These are phyloP conservation scores for Ilyonectria robusta DNA, from an alignment of 2,329 filamentous ascomycete genomes.

Conservation along the genomic window DNA sequence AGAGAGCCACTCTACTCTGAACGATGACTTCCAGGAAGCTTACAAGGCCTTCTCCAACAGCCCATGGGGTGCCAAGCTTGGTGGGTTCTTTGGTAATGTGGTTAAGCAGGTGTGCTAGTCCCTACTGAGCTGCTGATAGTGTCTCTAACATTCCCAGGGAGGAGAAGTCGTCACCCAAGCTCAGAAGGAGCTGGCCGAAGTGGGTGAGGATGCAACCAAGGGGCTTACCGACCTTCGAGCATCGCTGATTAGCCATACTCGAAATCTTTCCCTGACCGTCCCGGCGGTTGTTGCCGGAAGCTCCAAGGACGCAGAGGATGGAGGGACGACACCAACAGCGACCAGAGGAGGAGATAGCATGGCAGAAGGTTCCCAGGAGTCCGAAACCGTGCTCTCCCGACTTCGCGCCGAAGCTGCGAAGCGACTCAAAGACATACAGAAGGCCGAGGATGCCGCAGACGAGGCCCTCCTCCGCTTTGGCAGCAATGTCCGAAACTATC, in stretches of 20 bases:
- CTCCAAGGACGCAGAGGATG: conserved; percentile 52
- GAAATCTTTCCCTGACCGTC: conserved; percentile 76
- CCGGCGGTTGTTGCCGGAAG: conserved; percentile 50
- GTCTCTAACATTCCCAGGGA: conserved; percentile 65
- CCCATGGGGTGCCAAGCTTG: conserved; percentile 90
- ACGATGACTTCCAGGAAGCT: conserved; percentile 92
- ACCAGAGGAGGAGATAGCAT: conserved; percentile 52
- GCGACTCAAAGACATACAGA: conserved; percentile 88
- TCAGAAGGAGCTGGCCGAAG: conserved; percentile 85
- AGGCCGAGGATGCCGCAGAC: conserved; percentile 95
- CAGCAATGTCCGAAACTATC: conserved; percentile 88
- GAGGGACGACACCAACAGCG: conserved; percentile 64
- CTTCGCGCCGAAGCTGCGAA: conserved; percentile 84
- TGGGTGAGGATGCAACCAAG: conserved; percentile 85
- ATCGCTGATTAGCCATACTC: conserved; percentile 79
- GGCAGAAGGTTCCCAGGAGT: conserved; percentile 60
- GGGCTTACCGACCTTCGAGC: conserved; percentile 80
- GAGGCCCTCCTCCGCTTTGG: conserved; percentile 95
- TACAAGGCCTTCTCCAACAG: conserved; percentile 94
- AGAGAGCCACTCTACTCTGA: conserved; percentile 72
- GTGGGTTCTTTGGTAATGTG: conserved; percentile 91
- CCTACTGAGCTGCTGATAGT: conserved; percentile 12
- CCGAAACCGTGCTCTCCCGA: conserved; percentile 79
- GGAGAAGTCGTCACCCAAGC: conserved; percentile 88
- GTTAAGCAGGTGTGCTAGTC: conserved; percentile 82